Evolutionary conservation across 192 early-diverging fungal species (phyloP).

Genomic region (Mortierella claussenii): DNA sequence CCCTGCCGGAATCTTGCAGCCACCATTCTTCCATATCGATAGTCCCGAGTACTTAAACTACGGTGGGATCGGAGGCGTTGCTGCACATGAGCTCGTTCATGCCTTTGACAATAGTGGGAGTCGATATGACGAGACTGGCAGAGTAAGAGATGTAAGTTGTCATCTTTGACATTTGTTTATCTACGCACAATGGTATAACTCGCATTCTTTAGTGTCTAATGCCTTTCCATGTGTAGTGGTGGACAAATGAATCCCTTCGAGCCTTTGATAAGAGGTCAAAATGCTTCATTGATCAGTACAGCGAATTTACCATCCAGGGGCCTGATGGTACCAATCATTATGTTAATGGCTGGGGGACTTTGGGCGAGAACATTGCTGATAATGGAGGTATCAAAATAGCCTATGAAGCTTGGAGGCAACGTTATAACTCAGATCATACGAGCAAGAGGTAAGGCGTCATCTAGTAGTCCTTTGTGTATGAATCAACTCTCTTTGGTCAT

Average conservation of each 20-base stretch:
- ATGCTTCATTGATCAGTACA: conserved; percentile 77
- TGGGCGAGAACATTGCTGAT: conserved; percentile 76
- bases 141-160: conserved; percentile 23
- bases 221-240: conserved; percentile 62
- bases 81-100: conserved; percentile 76
- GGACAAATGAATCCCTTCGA: conserved; percentile 63
- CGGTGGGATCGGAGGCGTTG: conserved; percentile 69
- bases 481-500: neutral
- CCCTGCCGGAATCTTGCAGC: conserved; percentile 64
- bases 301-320: conserved; percentile 53
- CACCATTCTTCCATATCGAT: conserved; percentile 62
- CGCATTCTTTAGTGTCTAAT: too few relatives aligned
- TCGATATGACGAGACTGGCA: conserved; percentile 61
- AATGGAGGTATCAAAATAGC: conserved; percentile 69
- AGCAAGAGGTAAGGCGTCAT: conserved; percentile 3
- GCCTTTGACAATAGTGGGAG: conserved; percentile 71
- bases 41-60: conserved; percentile 68
- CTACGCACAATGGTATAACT: neutral
- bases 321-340: conserved; percentile 33
- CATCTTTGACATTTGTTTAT: conserved; percentile 17
- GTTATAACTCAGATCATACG: conserved; percentile 6
- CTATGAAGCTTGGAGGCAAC: conserved; percentile 53
- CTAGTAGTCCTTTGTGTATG: neutral
- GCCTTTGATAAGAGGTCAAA: conserved; percentile 61
- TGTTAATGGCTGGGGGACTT: conserved; percentile 64